Evolutionary conservation across 192 early-diverging fungal species (phyloP).

Genomic region (Cladochytrium replicatum): DNA sequence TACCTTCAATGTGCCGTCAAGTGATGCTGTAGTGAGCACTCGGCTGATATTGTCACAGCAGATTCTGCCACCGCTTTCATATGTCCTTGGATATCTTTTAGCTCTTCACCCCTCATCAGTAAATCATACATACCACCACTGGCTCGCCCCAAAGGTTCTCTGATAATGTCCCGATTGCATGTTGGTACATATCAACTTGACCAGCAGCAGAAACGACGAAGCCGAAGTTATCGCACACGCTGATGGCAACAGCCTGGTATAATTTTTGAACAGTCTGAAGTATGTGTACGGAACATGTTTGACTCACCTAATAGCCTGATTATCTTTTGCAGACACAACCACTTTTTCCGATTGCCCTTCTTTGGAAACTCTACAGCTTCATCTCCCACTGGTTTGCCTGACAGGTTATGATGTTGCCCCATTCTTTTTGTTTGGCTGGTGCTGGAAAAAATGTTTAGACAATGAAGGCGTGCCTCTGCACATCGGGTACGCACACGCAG

Average conservation of each 20-base stretch:
- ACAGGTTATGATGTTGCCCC: constrained; percentile 87
- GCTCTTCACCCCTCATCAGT: too few species aligned
- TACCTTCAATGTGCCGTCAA: constrained; percentile 77
- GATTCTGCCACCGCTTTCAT: constrained; percentile 73
- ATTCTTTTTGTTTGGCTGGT: constrained; percentile 59
- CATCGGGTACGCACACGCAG: constrained; percentile 35
- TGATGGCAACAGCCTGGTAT: constrained; percentile 56
- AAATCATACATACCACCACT: too few species aligned
- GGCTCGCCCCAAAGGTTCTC: constrained; percentile 57
- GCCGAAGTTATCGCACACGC: constrained; percentile 88
- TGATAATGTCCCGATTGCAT: constrained; percentile 84
- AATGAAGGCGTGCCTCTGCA: too few species aligned
- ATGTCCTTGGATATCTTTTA: constrained; percentile 48
- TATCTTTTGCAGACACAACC: constrained; percentile 54
- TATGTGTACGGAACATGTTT: too few species aligned
- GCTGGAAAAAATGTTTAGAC: too few species aligned
- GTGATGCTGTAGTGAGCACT: constrained; percentile 60
- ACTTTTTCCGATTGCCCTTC: constrained; percentile 64
- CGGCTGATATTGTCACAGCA: constrained; percentile 64
- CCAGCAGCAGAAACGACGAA: constrained; percentile 73
- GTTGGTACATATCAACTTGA: constrained; percentile 80
- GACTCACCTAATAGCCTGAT: constrained; percentile 45
- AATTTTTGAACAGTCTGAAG: too few species aligned
- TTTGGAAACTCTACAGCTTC: constrained; percentile 73
- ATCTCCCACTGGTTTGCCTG: constrained; percentile 66